These are phyloP conservation scores for Yamadazyma diddensiae DNA, from an alignment of 1,139 yeast genomes.

Conservation along the genomic window DNA sequence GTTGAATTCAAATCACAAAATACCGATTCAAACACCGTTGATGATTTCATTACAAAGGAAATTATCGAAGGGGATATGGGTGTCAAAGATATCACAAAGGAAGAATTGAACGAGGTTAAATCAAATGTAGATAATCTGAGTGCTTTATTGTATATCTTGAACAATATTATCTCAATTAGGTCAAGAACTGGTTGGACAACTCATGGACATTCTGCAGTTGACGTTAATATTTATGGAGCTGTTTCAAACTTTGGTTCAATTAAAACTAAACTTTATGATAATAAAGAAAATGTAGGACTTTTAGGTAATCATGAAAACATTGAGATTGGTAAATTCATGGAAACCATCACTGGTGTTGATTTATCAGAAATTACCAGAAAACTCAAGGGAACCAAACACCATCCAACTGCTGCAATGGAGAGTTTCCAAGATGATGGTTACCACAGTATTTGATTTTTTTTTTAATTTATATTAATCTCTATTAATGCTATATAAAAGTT, in stretches of 20 bases:
- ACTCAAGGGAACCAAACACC: slow-evolving; percentile 45
- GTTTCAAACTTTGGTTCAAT: slow-evolving; percentile 53
- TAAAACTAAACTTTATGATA: slow-evolving; percentile 28
- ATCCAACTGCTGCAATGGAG: slow-evolving; percentile 21
- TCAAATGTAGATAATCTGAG: slow-evolving; percentile 29
- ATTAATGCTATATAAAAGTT: no score
- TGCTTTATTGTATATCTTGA: slow-evolving; percentile 32
- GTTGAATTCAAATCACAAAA: slow-evolving; percentile 20
- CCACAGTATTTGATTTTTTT: no score
- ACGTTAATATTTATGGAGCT: slow-evolving; percentile 73
- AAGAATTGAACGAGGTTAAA: slow-evolving; percentile 41
- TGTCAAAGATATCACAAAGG: slow-evolving; percentile 48
- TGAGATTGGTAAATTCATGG: slow-evolving; percentile 75
- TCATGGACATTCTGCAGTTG: slow-evolving; percentile 88
- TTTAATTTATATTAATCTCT: no score
- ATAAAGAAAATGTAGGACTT: slow-evolving; percentile 38
- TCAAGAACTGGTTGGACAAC: slow-evolving; percentile 88
- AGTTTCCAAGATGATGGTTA: slow-evolving; percentile 6
- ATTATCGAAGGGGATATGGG: slow-evolving; percentile 60
- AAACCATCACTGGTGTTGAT: slow-evolving; percentile 51
- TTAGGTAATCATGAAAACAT: slow-evolving; percentile 82
- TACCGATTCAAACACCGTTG: slow-evolving; percentile 23
- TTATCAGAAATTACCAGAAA: slow-evolving; percentile 49
- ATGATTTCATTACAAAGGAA: slow-evolving; percentile 34
- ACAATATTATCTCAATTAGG: slow-evolving; percentile 62